Evolutionary conservation across 805 yeast genomes (phyloP).

Genomic region (Myxozyma vanderwaltii): DNA sequence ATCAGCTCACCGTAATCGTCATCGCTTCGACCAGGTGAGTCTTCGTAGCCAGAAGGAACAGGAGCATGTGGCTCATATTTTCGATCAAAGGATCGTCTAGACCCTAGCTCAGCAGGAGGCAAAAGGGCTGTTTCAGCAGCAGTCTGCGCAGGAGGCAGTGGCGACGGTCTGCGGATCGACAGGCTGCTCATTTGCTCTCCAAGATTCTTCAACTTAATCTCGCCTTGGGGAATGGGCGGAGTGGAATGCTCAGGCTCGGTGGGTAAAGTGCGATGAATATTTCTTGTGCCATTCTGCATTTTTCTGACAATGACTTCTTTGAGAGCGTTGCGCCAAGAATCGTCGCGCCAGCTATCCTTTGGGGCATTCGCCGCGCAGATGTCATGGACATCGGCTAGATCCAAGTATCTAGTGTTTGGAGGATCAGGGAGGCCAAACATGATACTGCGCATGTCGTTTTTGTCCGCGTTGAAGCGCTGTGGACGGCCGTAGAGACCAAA

Average conservation of each 20-base stretch:
- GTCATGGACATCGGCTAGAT: conserved; percentile 53
- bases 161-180: conserved; percentile 28
- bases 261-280: conserved; percentile 28
- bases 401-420: conserved; percentile 73
- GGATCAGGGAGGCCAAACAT: conserved; percentile 81
- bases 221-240: conserved; percentile 24
- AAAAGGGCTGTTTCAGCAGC: background rate
- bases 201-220: conserved; percentile 5
- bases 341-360: conserved; percentile 53
- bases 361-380: conserved; percentile 47
- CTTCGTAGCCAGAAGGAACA: background rate
- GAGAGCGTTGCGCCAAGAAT: conserved; percentile 62
- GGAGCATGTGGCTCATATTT: background rate
- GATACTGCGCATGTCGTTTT: conserved; percentile 62
- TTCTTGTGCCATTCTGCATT: conserved; percentile 45
- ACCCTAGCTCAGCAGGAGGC: background rate
- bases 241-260: conserved; percentile 26
- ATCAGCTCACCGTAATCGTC: conserved; percentile 7
- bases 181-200: conserved; percentile 13
- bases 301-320: conserved; percentile 59
- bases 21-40: background rate
- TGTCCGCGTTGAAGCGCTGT: conserved; percentile 69
- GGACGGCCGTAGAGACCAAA: conserved; percentile 85
- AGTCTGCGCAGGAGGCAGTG: conserved; percentile 1
- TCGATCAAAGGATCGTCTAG: background rate